Base-by-base conservation (phyloP, 1,284 basidiomycete species). In the Phenoliferia sp. region DNA sequence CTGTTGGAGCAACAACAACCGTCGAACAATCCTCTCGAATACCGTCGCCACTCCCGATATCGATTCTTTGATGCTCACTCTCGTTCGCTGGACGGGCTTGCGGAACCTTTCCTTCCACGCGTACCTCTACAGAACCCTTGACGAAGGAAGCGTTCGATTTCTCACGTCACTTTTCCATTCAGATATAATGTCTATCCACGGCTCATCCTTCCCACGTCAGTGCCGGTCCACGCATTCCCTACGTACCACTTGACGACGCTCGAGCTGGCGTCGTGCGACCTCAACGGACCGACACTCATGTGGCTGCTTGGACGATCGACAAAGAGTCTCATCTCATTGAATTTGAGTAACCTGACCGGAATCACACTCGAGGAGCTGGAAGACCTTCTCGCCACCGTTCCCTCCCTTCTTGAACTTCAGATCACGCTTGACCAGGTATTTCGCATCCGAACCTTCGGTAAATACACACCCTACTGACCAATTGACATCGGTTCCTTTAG, bases 251-350 rank as follows among this genome's bases (percentile, higher is more conserved):
- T 69, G 16, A 10, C 6, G 4, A 48, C 55, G 7, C 62, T 69
- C n/a, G 32, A 26, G 28, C 9, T 69, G 35, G 22, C 29, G 61
- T 55, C 62, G 19, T 39, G 34, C 39, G 59, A 61, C 19, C 59
- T 69, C 26, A 9, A 26, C 29, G 55, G 48, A 16, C 9, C 54
- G 19, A 44, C 55, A 0, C 44, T 66, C 26, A 39, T 66, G 15
- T 60, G 59, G 58, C 62, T 69, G 7, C 55, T 69, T 60, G 68
- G 68, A 28, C 19, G 22, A 5, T 61, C 62, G 16, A 19, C 22
- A 2, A 4, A 19, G 12, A 17, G 54, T 0, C 62, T 69, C 22
- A 68, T 10, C 17, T 2, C 6, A 39, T 39, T 4, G 15, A 4
- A 39, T 3, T 35, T 59, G 12, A 35, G 33, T 31, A 12, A n/a